Base-by-base conservation (phyloP, 345 rosid species). In the Ailanthus altissimus region DNA sequence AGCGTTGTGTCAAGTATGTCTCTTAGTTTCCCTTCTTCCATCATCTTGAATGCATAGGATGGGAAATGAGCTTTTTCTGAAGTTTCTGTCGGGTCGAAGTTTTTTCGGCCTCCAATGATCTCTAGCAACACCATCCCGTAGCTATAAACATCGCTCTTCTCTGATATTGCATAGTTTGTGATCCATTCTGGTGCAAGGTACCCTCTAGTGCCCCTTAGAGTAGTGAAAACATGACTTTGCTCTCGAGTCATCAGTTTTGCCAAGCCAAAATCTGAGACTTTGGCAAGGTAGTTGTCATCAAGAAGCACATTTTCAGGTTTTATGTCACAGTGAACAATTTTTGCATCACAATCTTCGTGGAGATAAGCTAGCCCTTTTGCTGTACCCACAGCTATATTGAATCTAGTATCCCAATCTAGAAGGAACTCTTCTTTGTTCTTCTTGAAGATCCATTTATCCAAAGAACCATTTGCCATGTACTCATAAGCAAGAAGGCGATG, bases 141-240 rank as follows among this genome's bases (percentile, higher is more conserved):
- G 87, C 99, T 93, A 75, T 93, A 95, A 11, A 95, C 97, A 75
- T 93, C 97, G 9, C 96, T 90, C 84, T 95, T 95, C 86, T 95
- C 99, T 0, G 98, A 95, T 80, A 95, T 95, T 0, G 96, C 99
- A 8, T 88, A 89, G 85, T 89, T 95, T 64, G 99, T 95, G 83
- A 95, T 89, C 99, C 98, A 95, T 58, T 95, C 98, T 0, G 98
- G 98, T 15, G 98, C 98, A 6, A 95, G 90, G 81, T 95, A 95
- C 16, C 99, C 99, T 58, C 99, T 84, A 18, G 98, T 95, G 76
- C 99, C 98, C 6, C 97, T 84, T 75, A 95, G 78, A 3, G 99
- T 95, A 2, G 97, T 93, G 87, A 93, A 92, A 2, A 95, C 97
- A 53, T 90, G 92, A 87, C 97, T 95, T 77, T 95, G 97, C 83